phyloP scores from a whole-genome alignment of 257 asterid genomes.

The Solanum pinnatisectum region DNA sequence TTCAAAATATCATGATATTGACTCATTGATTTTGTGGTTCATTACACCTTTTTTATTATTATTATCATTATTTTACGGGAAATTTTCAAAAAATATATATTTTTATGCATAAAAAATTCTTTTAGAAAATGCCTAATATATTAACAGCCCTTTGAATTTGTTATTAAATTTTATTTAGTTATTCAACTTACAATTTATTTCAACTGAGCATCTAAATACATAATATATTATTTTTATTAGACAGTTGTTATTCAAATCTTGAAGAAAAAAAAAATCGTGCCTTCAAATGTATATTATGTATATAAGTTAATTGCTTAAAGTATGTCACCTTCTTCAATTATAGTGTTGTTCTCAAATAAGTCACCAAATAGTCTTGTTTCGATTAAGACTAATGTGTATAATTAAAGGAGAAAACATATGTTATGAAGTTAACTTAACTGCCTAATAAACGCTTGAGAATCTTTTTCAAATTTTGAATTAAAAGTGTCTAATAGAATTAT shows the following conservation, averaged over 20 bases:
- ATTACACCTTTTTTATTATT: no score
- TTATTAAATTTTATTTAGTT: not conserved
- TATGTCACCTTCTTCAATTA: no score
- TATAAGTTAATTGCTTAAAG: not conserved
- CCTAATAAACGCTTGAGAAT: not conserved
- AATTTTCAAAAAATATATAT: no score
- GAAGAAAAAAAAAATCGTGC: no score
- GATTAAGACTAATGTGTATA: not conserved
- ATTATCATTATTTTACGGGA: not conserved
- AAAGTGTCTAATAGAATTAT: not conserved
- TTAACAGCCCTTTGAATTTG: not conserved
- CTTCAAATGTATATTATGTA: no score
- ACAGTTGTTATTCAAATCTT: no score
- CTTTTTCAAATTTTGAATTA: not conserved
- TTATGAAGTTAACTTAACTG: no score
- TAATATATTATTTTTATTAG: no score
- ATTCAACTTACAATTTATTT: not conserved
- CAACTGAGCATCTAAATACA: not conserved
- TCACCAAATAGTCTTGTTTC: not conserved
- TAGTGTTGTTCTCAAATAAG: not conserved
- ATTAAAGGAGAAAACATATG: not conserved
- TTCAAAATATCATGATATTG: not conserved
- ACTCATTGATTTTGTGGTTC: not conserved
- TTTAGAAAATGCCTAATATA: no score
- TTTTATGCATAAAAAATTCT: no score